Base-by-base conservation (phyloP, 495 filamentous ascomycete species). In the Neurospora tetrasperma region DNA sequence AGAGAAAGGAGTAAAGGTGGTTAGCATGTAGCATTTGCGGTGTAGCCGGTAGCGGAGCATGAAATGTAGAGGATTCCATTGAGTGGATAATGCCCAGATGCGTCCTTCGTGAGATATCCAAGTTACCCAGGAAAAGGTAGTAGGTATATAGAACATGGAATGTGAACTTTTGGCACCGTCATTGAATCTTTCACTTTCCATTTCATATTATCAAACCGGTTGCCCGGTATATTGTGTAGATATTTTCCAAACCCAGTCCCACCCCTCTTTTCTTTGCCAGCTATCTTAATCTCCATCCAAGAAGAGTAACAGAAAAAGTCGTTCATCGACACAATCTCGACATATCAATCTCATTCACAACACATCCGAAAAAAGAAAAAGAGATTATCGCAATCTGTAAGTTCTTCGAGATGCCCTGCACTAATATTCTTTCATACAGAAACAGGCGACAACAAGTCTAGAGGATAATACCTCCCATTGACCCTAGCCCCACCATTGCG, bases 391-490 rank as follows among this genome's bases (percentile, higher is more conserved):
- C 54, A 66, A 66, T 4, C 54, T 66, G 27, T 2, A 38, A 2
- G 8, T 5, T 62, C 20, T 4, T 7, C 23, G 12, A 5, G 18
- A 18, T 16, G 6, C 27, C 27, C 12, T 9, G 6, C 54, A 18
- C 14, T 2, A 35, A 18, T 4, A 16, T 12, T 12, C 6, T 18
- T 6, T 74, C 42, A 74, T 12, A 71, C 42, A 35, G 72, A 74
- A 43, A 74, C 41, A 62, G 72, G 72, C 10, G 72, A 74, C 20
- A 31, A 31, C 38, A 71, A 10, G 39, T 74, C 72, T 20, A 20
- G 18, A 31, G 72, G n/a, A 16, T 66, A 73, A 31, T 54, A n/a
- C 43, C 27, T 66, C 7, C 70, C 43, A 20, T n/a, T 69, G 27
- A 71, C 31, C 14, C 18, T 66, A 70, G 42, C 40, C 38, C 16